Conservation (phyloP, 495 filamentous ascomycete genomes). For the Trypethelium eluteriae region DNA sequence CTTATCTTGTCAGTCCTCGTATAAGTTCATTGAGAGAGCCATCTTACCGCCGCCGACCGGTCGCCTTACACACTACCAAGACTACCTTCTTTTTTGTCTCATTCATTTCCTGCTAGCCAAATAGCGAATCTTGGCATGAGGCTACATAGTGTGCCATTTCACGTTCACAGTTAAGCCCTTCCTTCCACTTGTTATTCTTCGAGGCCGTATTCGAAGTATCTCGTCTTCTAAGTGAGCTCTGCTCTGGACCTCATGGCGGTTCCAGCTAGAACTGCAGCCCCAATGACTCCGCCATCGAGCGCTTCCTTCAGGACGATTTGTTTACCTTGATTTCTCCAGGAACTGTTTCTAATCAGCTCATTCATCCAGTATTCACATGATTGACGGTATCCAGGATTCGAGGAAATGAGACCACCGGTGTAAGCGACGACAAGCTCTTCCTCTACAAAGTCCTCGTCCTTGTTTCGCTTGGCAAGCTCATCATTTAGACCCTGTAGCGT, state of each 20-base stretch:
- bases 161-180: too few species aligned
- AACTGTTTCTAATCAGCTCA: constrained; percentile 52
- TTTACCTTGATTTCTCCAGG: constrained; percentile 46
- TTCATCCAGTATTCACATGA: constrained; percentile 63
- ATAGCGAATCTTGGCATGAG: too few species aligned
- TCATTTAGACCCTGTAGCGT: constrained; percentile 22
- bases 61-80: too few species aligned
- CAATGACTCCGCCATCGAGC: constrained; percentile 68
- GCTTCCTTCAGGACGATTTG: constrained; percentile 60
- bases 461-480: background rate
- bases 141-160: too few species aligned
- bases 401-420: constrained; percentile 69
- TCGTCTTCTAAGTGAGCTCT: constrained; percentile 25
- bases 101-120: too few species aligned
- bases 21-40: too few species aligned
- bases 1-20: too few species aligned
- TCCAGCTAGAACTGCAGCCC: constrained; percentile 67
- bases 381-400: constrained; percentile 64
- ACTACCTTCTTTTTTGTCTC: too few species aligned
- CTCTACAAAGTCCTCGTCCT: constrained; percentile 28
- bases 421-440: constrained; percentile 68
- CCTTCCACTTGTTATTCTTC: background rate
- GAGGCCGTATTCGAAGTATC: background rate
- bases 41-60: too few species aligned
- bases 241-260: constrained; percentile 28